A percentile compares a stretch with the other conserved stretches of the same genome.
phyloP scores from a whole-genome alignment of 768 basidiomycete genomes.

The Boletus barrowsii region DNA sequence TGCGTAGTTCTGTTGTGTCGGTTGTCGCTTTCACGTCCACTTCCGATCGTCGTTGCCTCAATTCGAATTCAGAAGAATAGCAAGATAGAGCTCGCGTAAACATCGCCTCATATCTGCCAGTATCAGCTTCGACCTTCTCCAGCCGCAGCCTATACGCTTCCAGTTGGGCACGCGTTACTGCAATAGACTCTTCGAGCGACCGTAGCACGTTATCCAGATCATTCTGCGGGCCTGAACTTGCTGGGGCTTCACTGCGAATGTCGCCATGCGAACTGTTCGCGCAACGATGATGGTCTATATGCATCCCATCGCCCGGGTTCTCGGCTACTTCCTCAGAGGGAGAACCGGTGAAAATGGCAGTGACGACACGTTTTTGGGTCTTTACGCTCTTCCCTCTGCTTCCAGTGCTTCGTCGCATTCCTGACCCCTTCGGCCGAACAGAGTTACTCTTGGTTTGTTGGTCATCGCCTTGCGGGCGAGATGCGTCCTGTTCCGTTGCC shows the following conservation, averaged over 20 bases:
- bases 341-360: conserved; percentile 30
- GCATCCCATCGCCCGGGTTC: not conserved
- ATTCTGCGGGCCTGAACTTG: not conserved
- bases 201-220: conserved; percentile 8
- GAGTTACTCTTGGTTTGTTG: not conserved
- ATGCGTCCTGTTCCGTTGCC: not conserved
- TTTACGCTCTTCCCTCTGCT: conserved; percentile 5
- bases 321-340: not conserved
- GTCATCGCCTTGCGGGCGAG: not conserved
- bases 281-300: not conserved
- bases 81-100: not conserved
- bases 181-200: conserved; percentile 25
- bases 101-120: conserved; percentile 12
- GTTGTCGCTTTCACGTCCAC: not conserved
- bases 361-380: conserved; percentile 22
- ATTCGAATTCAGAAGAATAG: not conserved
- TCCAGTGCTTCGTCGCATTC: conserved; percentile 3
- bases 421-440: conserved; percentile 1
- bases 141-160: conserved; percentile 26
- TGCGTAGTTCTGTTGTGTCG: not conserved
- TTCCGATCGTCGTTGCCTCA: not conserved
- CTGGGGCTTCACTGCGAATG: not conserved
- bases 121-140: conserved; percentile 26
- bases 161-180: conserved; percentile 22
- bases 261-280: not conserved